A percentile compares a stretch with the other conserved stretches of the same genome.
phyloP scores from a whole-genome alignment of 805 yeast species.

The Saccharomyces eubayanus region DNA sequence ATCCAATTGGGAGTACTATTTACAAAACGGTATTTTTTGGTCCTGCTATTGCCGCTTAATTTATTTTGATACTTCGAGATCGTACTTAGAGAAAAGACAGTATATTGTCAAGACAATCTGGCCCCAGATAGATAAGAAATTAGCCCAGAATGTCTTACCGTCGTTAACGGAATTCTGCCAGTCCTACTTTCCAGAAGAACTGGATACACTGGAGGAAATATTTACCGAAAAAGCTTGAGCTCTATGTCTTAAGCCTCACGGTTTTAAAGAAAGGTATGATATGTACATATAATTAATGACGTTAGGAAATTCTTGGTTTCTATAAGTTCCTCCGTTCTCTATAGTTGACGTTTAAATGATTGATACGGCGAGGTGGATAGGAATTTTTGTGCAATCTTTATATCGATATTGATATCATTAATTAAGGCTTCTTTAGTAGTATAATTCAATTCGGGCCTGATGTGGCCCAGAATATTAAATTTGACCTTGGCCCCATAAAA shows the following conservation, averaged over 20 bases:
- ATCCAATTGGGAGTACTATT: conserved; percentile 13
- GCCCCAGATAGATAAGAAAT: conserved; percentile 11
- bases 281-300: neutral
- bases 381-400: conserved; percentile 44
- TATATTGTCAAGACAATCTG: conserved; percentile 16
- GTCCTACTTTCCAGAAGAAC: conserved; percentile 25
- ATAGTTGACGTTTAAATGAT: conserved; percentile 2
- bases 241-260: neutral
- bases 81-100: conserved; percentile 22
- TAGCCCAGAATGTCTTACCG: neutral
- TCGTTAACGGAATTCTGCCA: conserved; percentile 14
- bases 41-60: conserved; percentile 20
- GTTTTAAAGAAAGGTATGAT: neutral
- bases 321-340: neutral
- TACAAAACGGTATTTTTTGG: conserved; percentile 24
- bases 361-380: conserved; percentile 3
- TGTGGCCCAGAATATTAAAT: conserved; percentile 72
- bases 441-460: conserved; percentile 85
- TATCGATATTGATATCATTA: conserved; percentile 74
- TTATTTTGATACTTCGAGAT: conserved; percentile 17
- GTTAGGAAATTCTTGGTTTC: neutral
- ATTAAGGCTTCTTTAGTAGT: conserved; percentile 78
- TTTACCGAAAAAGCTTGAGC: conserved; percentile 1
- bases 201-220: conserved; percentile 13
- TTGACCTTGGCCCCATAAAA: conserved; percentile 79